Evolutionary conservation across 257 asterid genomes (phyloP), one percentile per base, ranked within the genome.

Genomic region (Ballota nigra): DNA sequence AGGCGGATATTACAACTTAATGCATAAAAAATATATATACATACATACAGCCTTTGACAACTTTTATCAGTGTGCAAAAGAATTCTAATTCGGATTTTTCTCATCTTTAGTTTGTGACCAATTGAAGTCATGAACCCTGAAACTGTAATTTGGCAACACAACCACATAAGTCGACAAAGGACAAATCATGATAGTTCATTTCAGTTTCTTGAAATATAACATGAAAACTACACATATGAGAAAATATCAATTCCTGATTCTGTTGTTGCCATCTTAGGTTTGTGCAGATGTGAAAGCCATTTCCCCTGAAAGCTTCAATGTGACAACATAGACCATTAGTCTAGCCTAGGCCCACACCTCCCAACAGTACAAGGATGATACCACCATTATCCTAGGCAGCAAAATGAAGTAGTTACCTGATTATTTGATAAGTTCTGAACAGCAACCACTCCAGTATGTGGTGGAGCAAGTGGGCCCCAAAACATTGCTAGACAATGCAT

Each of bases 391-490:
- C 33, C 60, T 60, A 66, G 59, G 57, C 56, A 64, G 69, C 26
- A 22, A n/a, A n/a, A 41, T 19, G 58, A 20, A 34, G 38, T 56
- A 9, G 29, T 12, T 66, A 94, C 99, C 95, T 89, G 97, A 81
- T 83, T 89, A 84, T 85, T 94, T 29, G 99, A 86, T 68, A 95
- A 86, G 81, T 79, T 89, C 81, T 89, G 99, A 61, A 95, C 86
- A 57, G 99, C 97, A 52, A 94, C 89, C 78, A 91, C 89, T 23
- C 99, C 98, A 38, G 99, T 83, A 64, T 83, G 88, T 41, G 98
- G 97, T 41, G 99, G 98, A 59, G 97, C 99, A 70, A 94, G 97
- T 72, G 98, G 97, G 33, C 99, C 99, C 97, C 98, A 94, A 79
- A 94, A 89, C 97, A 89, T 86, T 75, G 99, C 99, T 83, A 94